Evolutionary conservation across 208 protist genomes (phyloP), one percentile per base, ranked within the genome.

Genomic region (Acanthamoeba healyi): DNA sequence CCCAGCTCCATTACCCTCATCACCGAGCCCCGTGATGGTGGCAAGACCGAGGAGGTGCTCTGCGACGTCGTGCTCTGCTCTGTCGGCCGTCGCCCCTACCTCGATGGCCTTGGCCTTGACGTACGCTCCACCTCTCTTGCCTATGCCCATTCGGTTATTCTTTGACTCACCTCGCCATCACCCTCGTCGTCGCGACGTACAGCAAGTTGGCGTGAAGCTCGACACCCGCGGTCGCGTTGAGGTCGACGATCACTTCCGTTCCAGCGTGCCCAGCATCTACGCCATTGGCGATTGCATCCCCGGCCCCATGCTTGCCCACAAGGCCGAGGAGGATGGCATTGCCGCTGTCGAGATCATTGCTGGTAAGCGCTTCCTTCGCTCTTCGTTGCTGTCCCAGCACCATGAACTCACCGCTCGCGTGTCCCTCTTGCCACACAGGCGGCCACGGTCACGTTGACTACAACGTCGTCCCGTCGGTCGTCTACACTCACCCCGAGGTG

Each of bases 271-370:
- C 15, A 96, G 94, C 94, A 98, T 99, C 87, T 99, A 99, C 96
- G 99, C 99, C 24, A 99, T 99, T 95, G 99, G 99, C 58, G 99
- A 99, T 94, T 98, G 99, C 42, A 98, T 99, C 49, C 97, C 97
- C 79, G 99, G 99, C 49, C 98, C 99, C 42, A 99, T 99, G 99
- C 98, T 99, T 9, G 99, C 99, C 9, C 99, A 99, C 98, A 99
- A 99, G 98, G 99, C 99, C 38, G 99, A 99, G 97, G 99, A 99
- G 58, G 99, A 99, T 95, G 99, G 99, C 92, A 98, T 99, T 58
- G 98, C 98, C 26, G 97, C 98, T 79, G 98, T 98, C 14, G 99
- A 99, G 97, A 72, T 97, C 46, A 95, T 99, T 54, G 84, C 74
- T 26, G 67, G 67, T 77, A 46, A 15, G n/a, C 7, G 1, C 29